Evolutionary conservation across 495 filamentous ascomycete species (phyloP).

Genomic region (Saxophila tyrrhenica): DNA sequence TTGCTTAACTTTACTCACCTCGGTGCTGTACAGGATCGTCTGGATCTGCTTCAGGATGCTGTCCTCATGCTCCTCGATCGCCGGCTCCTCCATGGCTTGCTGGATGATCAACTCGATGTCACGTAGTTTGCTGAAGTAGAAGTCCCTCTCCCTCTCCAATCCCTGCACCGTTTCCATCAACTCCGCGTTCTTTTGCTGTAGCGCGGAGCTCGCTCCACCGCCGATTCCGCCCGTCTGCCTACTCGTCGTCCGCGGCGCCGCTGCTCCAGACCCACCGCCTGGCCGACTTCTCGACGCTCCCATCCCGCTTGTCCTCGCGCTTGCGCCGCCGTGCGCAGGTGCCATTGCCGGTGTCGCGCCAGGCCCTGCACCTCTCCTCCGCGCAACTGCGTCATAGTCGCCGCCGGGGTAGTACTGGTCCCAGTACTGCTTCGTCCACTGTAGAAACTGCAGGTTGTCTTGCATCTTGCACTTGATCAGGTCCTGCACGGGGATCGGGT

Average conservation of each 20-base stretch:
- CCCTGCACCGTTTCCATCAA: constrained; percentile 42
- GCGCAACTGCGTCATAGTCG: constrained; percentile 81
- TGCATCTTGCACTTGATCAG: constrained; percentile 99
- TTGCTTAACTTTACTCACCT: constrained; percentile 57
- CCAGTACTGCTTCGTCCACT: constrained; percentile 94
- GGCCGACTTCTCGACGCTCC: constrained; percentile 29
- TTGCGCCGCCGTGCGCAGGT: constrained; percentile 33
- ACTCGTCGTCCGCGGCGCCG: constrained; percentile 27
- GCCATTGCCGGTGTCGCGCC: constrained; percentile 28
- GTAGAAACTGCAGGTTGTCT: constrained; percentile 97
- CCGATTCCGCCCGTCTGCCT: constrained; percentile 17
- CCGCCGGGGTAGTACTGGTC: constrained; percentile 95
- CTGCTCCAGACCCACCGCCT: not conserved
- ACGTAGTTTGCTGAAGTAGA: constrained; percentile 96
- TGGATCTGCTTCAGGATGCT: constrained; percentile 89
- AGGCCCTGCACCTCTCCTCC: constrained; percentile 68
- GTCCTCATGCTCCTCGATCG: constrained; percentile 85
- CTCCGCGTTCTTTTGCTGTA: constrained; percentile 69
- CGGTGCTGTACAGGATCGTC: constrained; percentile 91
- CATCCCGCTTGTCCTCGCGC: constrained; percentile 37
- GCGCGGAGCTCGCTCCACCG: constrained; percentile 51
- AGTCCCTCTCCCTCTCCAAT: constrained; percentile 65
- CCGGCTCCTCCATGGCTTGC: constrained; percentile 80
- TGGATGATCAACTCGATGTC: constrained; percentile 94
- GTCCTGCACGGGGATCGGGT: constrained; percentile 72